A percentile compares a stretch with the other conserved stretches of the same genome.
Conservation (phyloP, 2,329 filamentous ascomycete genomes). For the Scopulariopsis brevicaulis region DNA sequence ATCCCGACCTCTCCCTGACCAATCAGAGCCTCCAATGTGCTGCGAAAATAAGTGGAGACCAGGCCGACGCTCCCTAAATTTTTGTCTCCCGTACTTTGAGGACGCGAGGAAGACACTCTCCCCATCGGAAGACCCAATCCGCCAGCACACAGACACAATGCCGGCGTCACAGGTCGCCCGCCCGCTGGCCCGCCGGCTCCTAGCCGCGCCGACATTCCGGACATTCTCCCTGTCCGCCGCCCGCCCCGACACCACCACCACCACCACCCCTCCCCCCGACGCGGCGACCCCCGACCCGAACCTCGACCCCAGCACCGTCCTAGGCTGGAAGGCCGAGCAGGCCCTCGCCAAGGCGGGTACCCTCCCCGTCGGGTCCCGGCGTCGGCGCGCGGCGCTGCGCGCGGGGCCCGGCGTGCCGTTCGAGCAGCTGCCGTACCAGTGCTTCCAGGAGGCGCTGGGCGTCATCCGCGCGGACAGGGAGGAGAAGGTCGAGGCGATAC, state of each 20-base stretch:
- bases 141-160: constrained; percentile 24
- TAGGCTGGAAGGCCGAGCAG: constrained; percentile 51
- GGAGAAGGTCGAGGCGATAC: constrained; percentile 68
- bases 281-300: constrained; percentile 19
- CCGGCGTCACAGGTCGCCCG: constrained; percentile 46
- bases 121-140: constrained; percentile 2
- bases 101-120: neutral
- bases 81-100: neutral
- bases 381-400: constrained; percentile 65
- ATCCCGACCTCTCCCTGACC: neutral
- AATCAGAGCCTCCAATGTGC: neutral
- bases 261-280: neutral
- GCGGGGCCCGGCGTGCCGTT: constrained; percentile 64
- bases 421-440: constrained; percentile 91
- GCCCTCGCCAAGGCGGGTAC: constrained; percentile 57
- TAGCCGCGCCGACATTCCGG: constrained; percentile 19
- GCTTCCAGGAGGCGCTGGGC: constrained; percentile 90
- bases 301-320: constrained; percentile 58
- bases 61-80: neutral
- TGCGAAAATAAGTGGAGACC: neutral
- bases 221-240: constrained; percentile 20
- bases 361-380: constrained; percentile 69
- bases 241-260: neutral
- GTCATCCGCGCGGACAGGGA: constrained; percentile 68
- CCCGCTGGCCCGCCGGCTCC: constrained; percentile 43